Conservation (phyloP, 2,329 filamentous ascomycete genomes). For the Claviceps pusilla region DNA sequence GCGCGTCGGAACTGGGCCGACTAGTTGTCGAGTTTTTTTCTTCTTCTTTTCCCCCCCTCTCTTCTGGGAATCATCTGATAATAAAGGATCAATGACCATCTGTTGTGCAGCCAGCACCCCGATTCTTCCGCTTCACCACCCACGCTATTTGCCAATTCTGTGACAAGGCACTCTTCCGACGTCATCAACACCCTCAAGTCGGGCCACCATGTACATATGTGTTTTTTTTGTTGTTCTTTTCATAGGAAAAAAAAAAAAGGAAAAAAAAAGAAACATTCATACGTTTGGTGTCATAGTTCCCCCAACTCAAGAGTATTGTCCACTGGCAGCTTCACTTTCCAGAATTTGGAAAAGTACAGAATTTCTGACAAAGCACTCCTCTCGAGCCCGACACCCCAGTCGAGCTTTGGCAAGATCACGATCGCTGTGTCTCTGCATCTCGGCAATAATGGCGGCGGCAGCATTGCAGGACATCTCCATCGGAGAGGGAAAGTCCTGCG, state of each 20-base stretch:
- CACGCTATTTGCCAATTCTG: not conserved
- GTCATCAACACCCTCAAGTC: not conserved
- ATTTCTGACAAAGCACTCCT: constrained; percentile 20
- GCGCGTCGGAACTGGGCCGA: constrained; percentile 3
- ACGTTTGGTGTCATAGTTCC: not conserved
- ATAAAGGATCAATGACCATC: not conserved
- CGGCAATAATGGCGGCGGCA: constrained; percentile 23
- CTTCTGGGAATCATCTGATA: not conserved
- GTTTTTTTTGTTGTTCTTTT: not conserved
- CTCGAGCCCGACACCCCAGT: constrained; percentile 16
- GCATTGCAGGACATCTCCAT: constrained; percentile 21
- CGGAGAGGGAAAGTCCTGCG: constrained; percentile 12
- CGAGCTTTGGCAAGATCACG: constrained; percentile 12
- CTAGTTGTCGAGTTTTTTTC: not conserved
- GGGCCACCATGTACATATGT: not conserved
- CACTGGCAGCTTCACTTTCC: constrained; percentile 10
- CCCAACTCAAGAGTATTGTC: constrained; percentile 2
- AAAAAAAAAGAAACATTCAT: not conserved
- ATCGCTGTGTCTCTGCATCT: constrained; percentile 22
- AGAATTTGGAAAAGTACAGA: constrained; percentile 20
- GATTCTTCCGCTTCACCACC: not conserved
- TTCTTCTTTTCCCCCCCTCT: too few relatives aligned
- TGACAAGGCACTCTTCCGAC: not conserved
- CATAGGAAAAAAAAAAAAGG: not conserved
- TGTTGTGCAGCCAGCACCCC: not conserved